These are phyloP conservation scores for Plenodomus biglobosus DNA, from an alignment of 2,329 filamentous ascomycete species.

Conservation along the genomic window DNA sequence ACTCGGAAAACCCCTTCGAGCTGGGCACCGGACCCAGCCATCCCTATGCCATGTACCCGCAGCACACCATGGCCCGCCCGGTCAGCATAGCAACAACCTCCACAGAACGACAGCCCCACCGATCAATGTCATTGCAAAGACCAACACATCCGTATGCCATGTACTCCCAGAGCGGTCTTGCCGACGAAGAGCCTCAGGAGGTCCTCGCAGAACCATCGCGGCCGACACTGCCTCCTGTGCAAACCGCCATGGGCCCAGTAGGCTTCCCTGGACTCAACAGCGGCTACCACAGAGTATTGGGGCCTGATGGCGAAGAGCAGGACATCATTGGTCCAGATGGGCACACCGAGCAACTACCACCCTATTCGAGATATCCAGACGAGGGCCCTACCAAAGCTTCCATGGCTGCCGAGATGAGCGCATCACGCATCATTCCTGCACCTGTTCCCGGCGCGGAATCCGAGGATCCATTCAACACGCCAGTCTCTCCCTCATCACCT, in stretches of 20 bases:
- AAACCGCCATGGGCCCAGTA: conserved; percentile 58
- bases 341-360: conserved; percentile 86
- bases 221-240: conserved; percentile 44
- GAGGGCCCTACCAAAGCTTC: conserved; percentile 64
- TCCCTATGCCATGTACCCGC: conserved; percentile 82
- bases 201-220: conserved; percentile 22
- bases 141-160: conserved; percentile 84
- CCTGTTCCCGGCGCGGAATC: conserved; percentile 18
- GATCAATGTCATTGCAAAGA: conserved; percentile 61
- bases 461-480: conserved; percentile 32
- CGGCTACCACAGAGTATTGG: conserved; percentile 70
- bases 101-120: conserved; percentile 62
- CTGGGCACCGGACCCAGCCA: conserved; percentile 77
- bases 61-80: conserved; percentile 59
- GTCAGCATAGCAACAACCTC: conserved; percentile 72
- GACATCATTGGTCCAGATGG: conserved; percentile 86
- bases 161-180: conserved; percentile 79
- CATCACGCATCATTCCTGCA: conserved; percentile 30
- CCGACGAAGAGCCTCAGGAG: conserved; percentile 39
- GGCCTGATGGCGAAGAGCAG: conserved; percentile 82
- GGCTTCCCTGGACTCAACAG: conserved; percentile 71
- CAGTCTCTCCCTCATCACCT: conserved; percentile 28
- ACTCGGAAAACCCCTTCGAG: conserved; percentile 65
- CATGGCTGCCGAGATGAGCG: conserved; percentile 40
- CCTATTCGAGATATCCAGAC: conserved; percentile 87